Base-by-base conservation (phyloP, 106 monocot genomes). In the Platanthera guangdongensis region DNA sequence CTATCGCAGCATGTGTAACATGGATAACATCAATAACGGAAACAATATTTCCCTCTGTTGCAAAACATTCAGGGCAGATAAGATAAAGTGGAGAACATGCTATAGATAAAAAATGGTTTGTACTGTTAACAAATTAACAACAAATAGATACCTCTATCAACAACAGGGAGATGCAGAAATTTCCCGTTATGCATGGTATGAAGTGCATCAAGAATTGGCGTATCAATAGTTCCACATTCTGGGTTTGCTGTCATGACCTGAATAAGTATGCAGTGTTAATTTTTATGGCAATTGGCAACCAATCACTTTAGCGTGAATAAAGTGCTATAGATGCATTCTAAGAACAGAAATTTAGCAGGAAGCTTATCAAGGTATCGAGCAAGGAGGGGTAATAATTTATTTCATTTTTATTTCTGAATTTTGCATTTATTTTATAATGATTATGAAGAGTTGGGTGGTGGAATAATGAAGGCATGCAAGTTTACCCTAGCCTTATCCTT, bases 161-260 rank as follows among this genome's bases (percentile, higher is more conserved):
- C 78, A 81, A 97, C 88, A 79, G 97, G 97, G 51, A 97, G 83
- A 83, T 97, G 97, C 47, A 97, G 83, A 81, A 95, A 95, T 82
- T 88, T 89, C 67, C 88, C 88, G 78, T 87, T 87, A 69, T 93
- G 93, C 97, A 97, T 91, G 52, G 74, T 94, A 75, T 94, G 93
- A 68, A 97, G 89, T 52, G 97, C 97, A 86, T 97, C 94, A 63
- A 97, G 74, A 52, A 97, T 97, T 55, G 97, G 85, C 16, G 86
- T 97, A 70, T 97, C 89, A 76, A 89, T 63, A 51, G 87, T 91
- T 49, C 65, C 97, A 73, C 89, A 97, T 86, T 92, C 89, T 69
- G 97, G 97, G 67, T 91, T 91, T 86, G 76, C 80, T 51, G 97
- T 97, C 97, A 97, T 97, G 55, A 97, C 94, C 97, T 97, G 80